These are phyloP conservation scores for Phyllosticta capitalensis DNA, from an alignment of 2,329 filamentous ascomycete genomes.

Conservation along the genomic window DNA sequence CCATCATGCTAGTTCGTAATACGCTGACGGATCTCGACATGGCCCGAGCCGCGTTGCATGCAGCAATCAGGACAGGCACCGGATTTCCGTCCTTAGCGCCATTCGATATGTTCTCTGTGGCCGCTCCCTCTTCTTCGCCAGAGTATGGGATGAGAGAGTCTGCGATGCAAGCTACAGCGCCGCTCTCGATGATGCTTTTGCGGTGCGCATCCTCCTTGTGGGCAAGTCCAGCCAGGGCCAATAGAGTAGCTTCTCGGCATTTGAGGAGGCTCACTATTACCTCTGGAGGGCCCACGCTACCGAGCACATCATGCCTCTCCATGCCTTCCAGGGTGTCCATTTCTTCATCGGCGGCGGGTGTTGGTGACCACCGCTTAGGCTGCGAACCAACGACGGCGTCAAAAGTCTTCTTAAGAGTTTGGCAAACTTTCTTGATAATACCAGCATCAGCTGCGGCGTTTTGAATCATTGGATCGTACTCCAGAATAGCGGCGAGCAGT, in stretches of 20 bases:
- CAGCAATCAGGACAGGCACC: constrained; percentile 67
- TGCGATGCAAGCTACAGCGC: constrained; percentile 71
- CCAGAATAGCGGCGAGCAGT: constrained; percentile 68
- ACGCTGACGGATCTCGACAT: constrained; percentile 78
- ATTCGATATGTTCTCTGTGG: constrained; percentile 18
- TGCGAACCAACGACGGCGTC: constrained; percentile 39
- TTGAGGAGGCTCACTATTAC: constrained; percentile 57
- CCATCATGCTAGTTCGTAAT: constrained; percentile 76
- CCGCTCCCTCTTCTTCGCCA: constrained; percentile 3
- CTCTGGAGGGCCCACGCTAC: constrained; percentile 17
- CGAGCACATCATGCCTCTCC: constrained; percentile 5
- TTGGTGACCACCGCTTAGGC: constrained; percentile 48
- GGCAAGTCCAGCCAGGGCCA: constrained; percentile 71
- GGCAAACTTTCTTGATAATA: constrained; percentile 52
- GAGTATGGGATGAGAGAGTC: constrained; percentile 61
- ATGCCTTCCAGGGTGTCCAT: constrained; percentile 2
- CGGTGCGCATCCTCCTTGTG: constrained; percentile 75
- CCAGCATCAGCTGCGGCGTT: constrained; percentile 67
- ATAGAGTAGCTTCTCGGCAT: constrained; percentile 65
- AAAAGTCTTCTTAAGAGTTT: constrained; percentile 57
- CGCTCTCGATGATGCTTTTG: constrained; percentile 71
- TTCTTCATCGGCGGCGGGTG: constrained; percentile 16
- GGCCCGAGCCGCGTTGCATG: constrained; percentile 71
- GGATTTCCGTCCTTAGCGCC: constrained; percentile 63
- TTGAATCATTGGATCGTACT: constrained; percentile 70